Evolutionary conservation across 1,139 yeast genomes (phyloP).

Genomic region (Hyphopichia wangnamkhiaoensis): DNA sequence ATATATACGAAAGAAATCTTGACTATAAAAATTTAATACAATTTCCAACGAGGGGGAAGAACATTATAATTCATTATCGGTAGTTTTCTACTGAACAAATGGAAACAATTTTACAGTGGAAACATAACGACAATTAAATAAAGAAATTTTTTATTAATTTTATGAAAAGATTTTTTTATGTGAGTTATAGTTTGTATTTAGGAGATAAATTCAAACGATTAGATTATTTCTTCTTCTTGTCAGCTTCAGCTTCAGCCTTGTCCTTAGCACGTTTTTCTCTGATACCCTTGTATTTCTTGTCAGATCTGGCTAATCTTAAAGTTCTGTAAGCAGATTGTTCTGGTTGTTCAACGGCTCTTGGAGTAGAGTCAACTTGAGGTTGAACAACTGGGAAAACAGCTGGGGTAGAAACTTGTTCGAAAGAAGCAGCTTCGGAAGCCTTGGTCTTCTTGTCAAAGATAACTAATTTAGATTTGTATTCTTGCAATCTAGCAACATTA

Average conservation of each 20-base stretch:
- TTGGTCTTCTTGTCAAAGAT: conserved; percentile 89
- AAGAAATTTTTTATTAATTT: conserved; percentile 3
- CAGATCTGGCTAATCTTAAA: conserved; percentile 92
- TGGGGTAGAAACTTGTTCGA: conserved; percentile 75
- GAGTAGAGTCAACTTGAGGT: conserved; percentile 67
- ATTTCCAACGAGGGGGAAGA: too few species aligned
- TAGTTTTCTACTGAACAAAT: too few species aligned
- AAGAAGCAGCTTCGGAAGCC: conserved; percentile 67
- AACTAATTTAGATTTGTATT: conserved; percentile 94
- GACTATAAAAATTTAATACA: too few species aligned
- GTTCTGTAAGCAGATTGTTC: conserved; percentile 95
- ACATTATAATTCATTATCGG: too few species aligned
- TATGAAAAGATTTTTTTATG: background rate
- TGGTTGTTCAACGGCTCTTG: conserved; percentile 87
- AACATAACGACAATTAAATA: conserved; percentile 7
- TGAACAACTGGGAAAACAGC: conserved; percentile 93
- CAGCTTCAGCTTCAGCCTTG: conserved; percentile 99
- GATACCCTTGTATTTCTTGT: conserved; percentile 90
- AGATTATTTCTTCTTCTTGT: conserved; percentile 84
- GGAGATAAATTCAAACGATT: conserved; percentile 6
- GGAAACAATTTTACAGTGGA: too few species aligned
- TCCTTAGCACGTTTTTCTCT: conserved; percentile 97
- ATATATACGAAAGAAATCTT: too few species aligned
- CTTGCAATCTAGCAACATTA: conserved; percentile 95
- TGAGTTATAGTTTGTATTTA: background rate